A percentile compares a stretch with the other conserved stretches of the same genome.
Evolutionary conservation across 225 moss, liverwort and hornwort species (phyloP).

Genomic region (Anthoceros angustus): DNA sequence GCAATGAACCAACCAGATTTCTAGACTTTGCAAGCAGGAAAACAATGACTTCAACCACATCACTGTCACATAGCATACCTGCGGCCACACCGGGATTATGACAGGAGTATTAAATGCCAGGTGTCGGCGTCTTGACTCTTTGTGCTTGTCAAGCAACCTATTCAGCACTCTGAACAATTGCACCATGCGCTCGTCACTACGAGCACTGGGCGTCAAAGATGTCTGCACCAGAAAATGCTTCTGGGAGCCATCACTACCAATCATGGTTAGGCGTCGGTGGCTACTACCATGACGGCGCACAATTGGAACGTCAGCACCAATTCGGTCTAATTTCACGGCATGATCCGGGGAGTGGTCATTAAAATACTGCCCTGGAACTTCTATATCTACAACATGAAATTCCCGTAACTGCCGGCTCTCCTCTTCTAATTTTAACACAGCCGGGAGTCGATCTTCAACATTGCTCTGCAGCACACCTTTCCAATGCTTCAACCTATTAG

Average conservation of each 20-base stretch:
- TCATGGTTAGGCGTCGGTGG: constrained; percentile 90
- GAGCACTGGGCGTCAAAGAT: constrained; percentile 92
- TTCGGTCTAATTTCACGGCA: constrained; percentile 92
- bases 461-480: constrained; percentile 92
- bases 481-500: constrained; percentile 89
- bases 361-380: constrained; percentile 98
- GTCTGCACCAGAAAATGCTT: constrained; percentile 97
- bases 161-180: constrained; percentile 96
- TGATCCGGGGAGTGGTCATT: constrained; percentile 99
- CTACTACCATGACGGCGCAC: constrained; percentile 98
- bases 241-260: constrained; percentile 93
- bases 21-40: no score
- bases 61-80: constrained; percentile 32
- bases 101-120: constrained; percentile 92
- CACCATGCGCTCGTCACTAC: constrained; percentile 99
- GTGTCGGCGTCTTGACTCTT: constrained; percentile 92
- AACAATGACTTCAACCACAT: neutral
- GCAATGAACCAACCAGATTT: neutral
- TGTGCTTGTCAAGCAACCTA: constrained; percentile 87
- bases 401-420: constrained; percentile 89
- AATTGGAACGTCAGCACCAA: constrained; percentile 98
- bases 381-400: constrained; percentile 95
- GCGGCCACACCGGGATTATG: constrained; percentile 98
- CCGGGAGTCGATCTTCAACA: constrained; percentile 93
- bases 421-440: constrained; percentile 92